Conservation (phyloP, 202 grass and related monocot genomes). For the Eragrostis tef region DNA sequence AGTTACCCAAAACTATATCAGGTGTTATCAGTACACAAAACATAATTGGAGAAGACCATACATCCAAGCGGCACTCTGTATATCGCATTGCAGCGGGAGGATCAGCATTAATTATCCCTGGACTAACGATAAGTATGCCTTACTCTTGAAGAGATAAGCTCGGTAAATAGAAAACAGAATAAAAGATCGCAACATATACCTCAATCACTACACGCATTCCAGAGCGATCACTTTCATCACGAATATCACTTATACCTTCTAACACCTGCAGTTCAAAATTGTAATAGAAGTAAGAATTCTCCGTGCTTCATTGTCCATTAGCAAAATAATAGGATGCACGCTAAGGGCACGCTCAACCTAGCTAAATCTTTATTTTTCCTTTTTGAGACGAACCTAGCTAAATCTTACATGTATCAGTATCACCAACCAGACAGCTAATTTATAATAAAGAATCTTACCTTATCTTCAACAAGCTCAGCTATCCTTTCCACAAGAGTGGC, state of each 20-base stretch:
- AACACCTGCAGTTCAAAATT: conserved; percentile 61
- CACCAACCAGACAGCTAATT: conserved; percentile 24
- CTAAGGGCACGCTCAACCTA: too few relatives aligned
- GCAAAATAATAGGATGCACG: too few relatives aligned
- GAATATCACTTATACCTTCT: conserved; percentile 96
- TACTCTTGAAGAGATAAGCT: conserved; percentile 20
- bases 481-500: conserved; percentile 85
- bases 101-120: conserved; percentile 70
- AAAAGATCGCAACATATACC: conserved; percentile 56
- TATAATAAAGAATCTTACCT: conserved; percentile 60
- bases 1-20: background rate
- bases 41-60: conserved; percentile 47
- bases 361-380: conserved; percentile 4
- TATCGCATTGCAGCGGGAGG: conserved; percentile 98
- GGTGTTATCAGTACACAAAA: conserved; percentile 37
- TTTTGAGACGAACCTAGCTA: background rate
- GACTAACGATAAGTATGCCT: background rate
- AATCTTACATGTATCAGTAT: conserved; percentile 23
- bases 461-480: conserved; percentile 93
- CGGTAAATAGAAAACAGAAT: conserved; percentile 5
- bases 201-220: conserved; percentile 99
- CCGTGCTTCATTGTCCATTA: background rate
- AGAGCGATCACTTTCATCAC: conserved; percentile 93
- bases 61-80: conserved; percentile 96
- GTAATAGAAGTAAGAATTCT: conserved; percentile 30